Conservation (phyloP, 2,329 filamentous ascomycete genomes). For the Arthrinium phaeospermum region DNA sequence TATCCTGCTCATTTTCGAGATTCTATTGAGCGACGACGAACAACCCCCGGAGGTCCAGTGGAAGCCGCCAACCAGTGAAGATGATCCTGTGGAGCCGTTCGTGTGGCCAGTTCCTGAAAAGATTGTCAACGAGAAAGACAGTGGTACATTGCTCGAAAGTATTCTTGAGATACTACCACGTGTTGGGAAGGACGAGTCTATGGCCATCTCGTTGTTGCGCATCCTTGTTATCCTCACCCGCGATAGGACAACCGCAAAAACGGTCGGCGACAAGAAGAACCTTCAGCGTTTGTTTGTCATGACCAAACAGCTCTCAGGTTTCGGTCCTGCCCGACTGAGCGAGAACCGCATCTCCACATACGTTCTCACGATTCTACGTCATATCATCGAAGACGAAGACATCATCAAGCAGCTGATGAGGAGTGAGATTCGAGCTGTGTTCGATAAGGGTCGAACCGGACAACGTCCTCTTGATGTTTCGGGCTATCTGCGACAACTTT, state of each 20-base stretch:
- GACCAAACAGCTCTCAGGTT: slow-evolving; percentile 87
- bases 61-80: slow-evolving; percentile 61
- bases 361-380: slow-evolving; percentile 86
- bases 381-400: slow-evolving; percentile 93
- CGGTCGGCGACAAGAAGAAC: slow-evolving; percentile 85
- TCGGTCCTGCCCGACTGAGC: slow-evolving; percentile 75
- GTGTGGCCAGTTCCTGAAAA: slow-evolving; percentile 65
- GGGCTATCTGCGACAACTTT: slow-evolving; percentile 76
- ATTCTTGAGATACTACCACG: slow-evolving; percentile 85
- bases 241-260: slow-evolving; percentile 73
- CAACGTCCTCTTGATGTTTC: slow-evolving; percentile 70
- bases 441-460: slow-evolving; percentile 61
- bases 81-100: slow-evolving; percentile 56
- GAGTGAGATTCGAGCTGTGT: slow-evolving; percentile 81
- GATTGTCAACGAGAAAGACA: slow-evolving; percentile 68
- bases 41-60: slow-evolving; percentile 78
- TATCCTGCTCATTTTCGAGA: slow-evolving; percentile 87
- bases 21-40: slow-evolving; percentile 86
- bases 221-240: slow-evolving; percentile 89
- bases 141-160: slow-evolving; percentile 73
- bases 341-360: slow-evolving; percentile 59
- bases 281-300: slow-evolving; percentile 91
- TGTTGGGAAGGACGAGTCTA: slow-evolving; percentile 83
- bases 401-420: slow-evolving; percentile 91
- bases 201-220: slow-evolving; percentile 83